Evolutionary conservation across 129 eudicot species (phyloP), one percentile per base, ranked within the genome.

Genomic region (Ambrosia artemisiifolia): DNA sequence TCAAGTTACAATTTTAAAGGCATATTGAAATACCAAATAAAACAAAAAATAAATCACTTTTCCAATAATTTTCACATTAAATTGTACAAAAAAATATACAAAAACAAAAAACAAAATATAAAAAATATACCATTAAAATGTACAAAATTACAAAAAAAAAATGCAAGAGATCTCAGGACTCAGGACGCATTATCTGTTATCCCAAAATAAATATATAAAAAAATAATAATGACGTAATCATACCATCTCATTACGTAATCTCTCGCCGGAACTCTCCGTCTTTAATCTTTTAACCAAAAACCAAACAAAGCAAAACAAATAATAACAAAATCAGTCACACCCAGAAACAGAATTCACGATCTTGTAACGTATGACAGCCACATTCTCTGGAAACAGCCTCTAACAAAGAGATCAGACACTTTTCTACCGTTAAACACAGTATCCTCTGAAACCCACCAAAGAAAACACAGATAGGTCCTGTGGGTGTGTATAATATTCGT

Each of bases 221-320:
- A 20, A 34, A 32, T 72, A 67, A 65, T 54, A 35, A 67, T 55
- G 76, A 34, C 46, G 72, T 32, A 57, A 43, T 62, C 77, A 28
- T 77, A 88, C 96, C 96, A 92, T 88, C 81, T 88, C 91, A 89
- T 89, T 72, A 75, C 94, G 80, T 30, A 64, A 72, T 24, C 18
- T 59, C 54, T 81, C 88, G 56, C 71, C 78, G 70, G 43, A 60
- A 19, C 67, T 51, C 88, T 77, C 97, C 97, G 95, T 91, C 90
- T 87, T 85, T 79, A 63, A 79, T 60, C 75, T 44, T 69, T 75
- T 74, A 78, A 72, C 82, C 53, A 42, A 69, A 69, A 71, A 57
- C 55, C 65, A 73, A 35, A 55, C 33, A 65, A n/a, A n/a, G 42
- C 49, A 13, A 30, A 63, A 49, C 12, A 44, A 48, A 24, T 24